Base-by-base conservation (phyloP, 345 rosid genomes). In the Erodium maritimum region DNA sequence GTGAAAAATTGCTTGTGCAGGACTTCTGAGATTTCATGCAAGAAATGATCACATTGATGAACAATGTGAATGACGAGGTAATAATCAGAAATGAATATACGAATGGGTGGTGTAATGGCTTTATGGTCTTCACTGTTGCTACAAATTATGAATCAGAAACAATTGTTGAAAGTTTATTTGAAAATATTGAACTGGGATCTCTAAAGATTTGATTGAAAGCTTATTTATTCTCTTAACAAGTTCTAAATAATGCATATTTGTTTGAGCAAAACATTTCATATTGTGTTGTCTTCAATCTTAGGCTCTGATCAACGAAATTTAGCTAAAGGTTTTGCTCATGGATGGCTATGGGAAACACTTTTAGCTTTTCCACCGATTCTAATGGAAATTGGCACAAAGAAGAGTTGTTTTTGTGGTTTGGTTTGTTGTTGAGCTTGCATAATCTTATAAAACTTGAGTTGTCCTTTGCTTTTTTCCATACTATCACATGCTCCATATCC, bases 311-410 rank as follows among this genome's bases (percentile, higher is more conserved):
- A 88, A 81, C 87, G 81, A 55, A 91, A 88, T 77, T 71, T 87
- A 52, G 82, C 95, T 58, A 91, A 91, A 72, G 96, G 53, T 91
- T 91, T 78, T 89, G 96, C 69, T 77, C 82, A 6, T 88, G 98
- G 98, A 91, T 91, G 98, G 96, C 95, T 66, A 84, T 86, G 63
- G 96, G 96, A 58, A 91, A 89, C 61, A 78, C 89, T 54, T 78
- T 91, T 57, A 96, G 98, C 64, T 91, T 89, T 85, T 93, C 99
- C 46, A 88, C 96, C 17, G 99, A 94, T 79, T 84, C 99, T 33
- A 93, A 86, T 65, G 96, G 96, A 63, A 76, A 65, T 21, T 93
- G 96, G 96, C 81, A 85, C 71, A 88, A 88, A 96, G 86, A 45
- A 65, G 74, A 75, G 57, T 54, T 62, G 64, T 58, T n/a, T n/a